Percentiles rank a stretch among this genome's conserved stretches.
Evolutionary conservation across 78 protist species (phyloP).

Genomic region (Dictyostelium firmibasis): DNA sequence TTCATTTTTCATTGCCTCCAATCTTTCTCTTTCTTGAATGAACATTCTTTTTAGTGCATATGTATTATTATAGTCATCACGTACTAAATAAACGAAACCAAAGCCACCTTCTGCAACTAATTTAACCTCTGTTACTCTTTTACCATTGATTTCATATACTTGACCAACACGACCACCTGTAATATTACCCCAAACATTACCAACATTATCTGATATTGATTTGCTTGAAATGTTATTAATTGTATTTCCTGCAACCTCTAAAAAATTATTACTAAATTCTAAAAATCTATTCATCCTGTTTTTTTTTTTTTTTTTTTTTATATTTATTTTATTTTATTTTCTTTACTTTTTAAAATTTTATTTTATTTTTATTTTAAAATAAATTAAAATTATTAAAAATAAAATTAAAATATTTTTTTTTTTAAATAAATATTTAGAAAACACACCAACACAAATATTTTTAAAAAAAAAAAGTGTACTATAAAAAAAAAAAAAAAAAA

Average conservation of each 20-base stretch:
- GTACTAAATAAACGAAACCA: slow-evolving; percentile 64
- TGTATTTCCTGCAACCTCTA: slow-evolving; percentile 58
- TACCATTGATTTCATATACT: slow-evolving; percentile 52
- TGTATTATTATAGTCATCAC: slow-evolving; percentile 52
- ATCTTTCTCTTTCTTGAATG: slow-evolving; percentile 45
- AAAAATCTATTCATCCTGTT: slow-evolving; percentile 41
- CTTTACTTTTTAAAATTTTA: too few relatives aligned
- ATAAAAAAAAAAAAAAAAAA: too few relatives aligned
- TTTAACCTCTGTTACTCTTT: slow-evolving; percentile 6
- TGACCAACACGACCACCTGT: slow-evolving; percentile 13
- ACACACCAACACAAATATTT: background rate
- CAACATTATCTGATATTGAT: slow-evolving; percentile 50
- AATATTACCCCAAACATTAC: slow-evolving; percentile 41
- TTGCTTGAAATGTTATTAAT: slow-evolving; percentile 19
- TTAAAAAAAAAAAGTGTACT: background rate
- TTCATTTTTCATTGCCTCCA: slow-evolving; percentile 43
- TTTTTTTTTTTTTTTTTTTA: background rate
- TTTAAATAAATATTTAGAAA: background rate
- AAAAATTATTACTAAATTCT: slow-evolving; percentile 55
- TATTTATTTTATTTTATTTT: background rate
- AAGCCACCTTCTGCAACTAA: slow-evolving; percentile 76
- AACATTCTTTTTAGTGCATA: slow-evolving; percentile 61
- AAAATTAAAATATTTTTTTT: background rate
- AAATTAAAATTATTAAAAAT: background rate
- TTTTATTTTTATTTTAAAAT: background rate